phyloP scores from a whole-genome alignment of 306 rosid species.

The Arachis stenosperma region DNA sequence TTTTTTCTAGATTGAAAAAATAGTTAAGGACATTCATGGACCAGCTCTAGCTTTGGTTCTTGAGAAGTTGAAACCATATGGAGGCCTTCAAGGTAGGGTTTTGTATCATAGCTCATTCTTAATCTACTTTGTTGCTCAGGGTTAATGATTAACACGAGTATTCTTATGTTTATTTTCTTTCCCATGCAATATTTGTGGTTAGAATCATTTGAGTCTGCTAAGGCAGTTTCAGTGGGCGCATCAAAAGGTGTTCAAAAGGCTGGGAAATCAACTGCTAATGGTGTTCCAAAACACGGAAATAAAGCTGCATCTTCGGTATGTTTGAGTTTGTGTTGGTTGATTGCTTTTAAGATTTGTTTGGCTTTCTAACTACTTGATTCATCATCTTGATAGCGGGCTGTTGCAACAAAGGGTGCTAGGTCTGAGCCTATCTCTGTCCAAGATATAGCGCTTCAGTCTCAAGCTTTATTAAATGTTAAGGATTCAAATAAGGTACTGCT shows the following conservation, averaged over 20 bases:
- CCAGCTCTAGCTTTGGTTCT: conserved; percentile 76
- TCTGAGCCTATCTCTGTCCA: conserved; percentile 68
- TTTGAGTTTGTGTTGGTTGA: conserved; percentile 8
- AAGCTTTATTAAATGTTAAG: conserved; percentile 80
- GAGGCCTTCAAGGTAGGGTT: conserved; percentile 67
- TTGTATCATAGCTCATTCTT: conserved; percentile 16
- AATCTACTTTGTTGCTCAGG: conserved; percentile 22
- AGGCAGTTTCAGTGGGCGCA: conserved; percentile 57
- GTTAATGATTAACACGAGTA: conserved; percentile 30
- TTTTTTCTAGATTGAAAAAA: conserved; percentile 73
- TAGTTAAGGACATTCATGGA: conserved; percentile 76
- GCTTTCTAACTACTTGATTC: conserved; percentile 35
- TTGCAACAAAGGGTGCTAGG: conserved; percentile 60
- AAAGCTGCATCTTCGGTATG: conserved; percentile 75
- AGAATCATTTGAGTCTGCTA: conserved; percentile 72
- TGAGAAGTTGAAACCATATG: conserved; percentile 75
- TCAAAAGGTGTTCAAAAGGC: conserved; percentile 67
- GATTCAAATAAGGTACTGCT: conserved; percentile 91
- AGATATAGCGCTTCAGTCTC: conserved; percentile 81
- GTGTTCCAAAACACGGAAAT: conserved; percentile 80
- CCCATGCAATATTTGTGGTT: conserved; percentile 4
- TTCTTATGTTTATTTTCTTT: conserved; percentile 4
- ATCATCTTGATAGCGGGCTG: conserved; percentile 58
- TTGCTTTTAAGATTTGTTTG: conserved; percentile 21
- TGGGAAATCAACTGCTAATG: conserved; percentile 74